Evolutionary conservation across 192 early-diverging fungal genomes (phyloP).

Genomic region (Rhizophlyctis rosea): DNA sequence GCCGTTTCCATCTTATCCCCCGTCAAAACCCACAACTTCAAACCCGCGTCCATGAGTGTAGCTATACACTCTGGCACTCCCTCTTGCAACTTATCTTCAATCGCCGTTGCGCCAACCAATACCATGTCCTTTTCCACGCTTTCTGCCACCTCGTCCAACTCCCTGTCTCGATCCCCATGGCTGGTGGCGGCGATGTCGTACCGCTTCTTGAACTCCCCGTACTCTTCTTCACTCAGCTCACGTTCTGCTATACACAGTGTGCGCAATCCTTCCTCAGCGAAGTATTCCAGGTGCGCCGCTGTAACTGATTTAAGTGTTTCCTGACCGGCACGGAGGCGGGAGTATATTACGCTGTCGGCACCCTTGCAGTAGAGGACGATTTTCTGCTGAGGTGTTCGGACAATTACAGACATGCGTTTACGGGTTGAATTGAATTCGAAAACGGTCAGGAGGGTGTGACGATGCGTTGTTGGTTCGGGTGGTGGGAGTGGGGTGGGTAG

Average conservation of each 20-base stretch:
- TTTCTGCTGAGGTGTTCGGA: conserved; percentile 63
- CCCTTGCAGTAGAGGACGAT: conserved; percentile 89
- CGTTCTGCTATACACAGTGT: conserved; percentile 85
- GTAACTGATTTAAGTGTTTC: conserved; percentile 66
- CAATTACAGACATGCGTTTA: conserved; percentile 94
- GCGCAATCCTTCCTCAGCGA: conserved; percentile 72
- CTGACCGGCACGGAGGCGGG: conserved; percentile 72
- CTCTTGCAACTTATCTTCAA: conserved; percentile 97
- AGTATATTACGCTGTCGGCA: conserved; percentile 91
- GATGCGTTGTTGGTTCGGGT: no score
- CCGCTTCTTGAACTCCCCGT: conserved; percentile 61
- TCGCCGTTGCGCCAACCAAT: conserved; percentile 93
- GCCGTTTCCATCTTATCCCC: conserved; percentile 97
- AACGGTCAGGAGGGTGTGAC: conserved; percentile 50
- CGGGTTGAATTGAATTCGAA: conserved; percentile 89
- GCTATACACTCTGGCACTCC: conserved; percentile 93
- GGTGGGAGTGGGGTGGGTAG: conserved; percentile 22
- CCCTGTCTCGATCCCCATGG: conserved; percentile 76
- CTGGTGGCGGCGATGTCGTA: conserved; percentile 72
- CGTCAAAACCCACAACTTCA: conserved; percentile 96
- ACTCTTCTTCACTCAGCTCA: conserved; percentile 68
- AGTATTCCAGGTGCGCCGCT: conserved; percentile 72
- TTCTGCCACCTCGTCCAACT: conserved; percentile 74
- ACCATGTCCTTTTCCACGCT: conserved; percentile 74
- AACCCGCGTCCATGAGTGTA: conserved; percentile 76